Evolutionary conservation across 1,139 yeast species (phyloP), one percentile per base, ranked within the genome.

Genomic region (Pichia sp.): DNA sequence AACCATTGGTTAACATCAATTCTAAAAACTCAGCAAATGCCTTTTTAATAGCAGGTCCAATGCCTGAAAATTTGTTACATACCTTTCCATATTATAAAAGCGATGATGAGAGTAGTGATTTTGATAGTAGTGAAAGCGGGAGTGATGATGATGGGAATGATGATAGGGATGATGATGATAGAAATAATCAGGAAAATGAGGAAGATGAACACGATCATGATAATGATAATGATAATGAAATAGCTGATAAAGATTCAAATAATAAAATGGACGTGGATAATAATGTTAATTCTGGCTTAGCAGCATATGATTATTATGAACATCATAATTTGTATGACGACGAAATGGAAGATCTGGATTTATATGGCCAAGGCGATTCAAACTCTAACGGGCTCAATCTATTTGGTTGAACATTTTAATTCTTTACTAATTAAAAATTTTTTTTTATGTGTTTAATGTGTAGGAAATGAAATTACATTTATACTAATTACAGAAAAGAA

Each of bases 11-110:
- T 4, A 41, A 46, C 7, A 48, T 48, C n/a, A 46, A 45, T 11
- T 34, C 39, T 6, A 54, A 51, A n/a, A 55, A 58, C 16, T 20
- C 16, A 1, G 47, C 47, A 30, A 51, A 53, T 34, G 62, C 61
- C 37, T 60, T 58, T 42, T 39, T 60, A 12, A 56, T 63, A 20
- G 51, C 54, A 6, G 67, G 66, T 0, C 65, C 65, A 2, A 55
- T 64, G n/a, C 65, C 67, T 2, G 64, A 59, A 27, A 54, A 47
- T 8, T 39, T 63, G 24, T 43, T 57, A 30, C 55, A 55, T 23
- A 50, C 56, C 35, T 49, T 61, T 34, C 66, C 67, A 1, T 62
- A 63, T 41, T 56, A 56, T 25, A 52, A 48, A 38, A 55, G 55
- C 31, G 56, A 55, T 22, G 56, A 53, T 37, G 59, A 57, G 26